Evolutionary conservation across 2,329 filamentous ascomycete species (phyloP).

Genomic region (Paraconiothyrium brasiliense): DNA sequence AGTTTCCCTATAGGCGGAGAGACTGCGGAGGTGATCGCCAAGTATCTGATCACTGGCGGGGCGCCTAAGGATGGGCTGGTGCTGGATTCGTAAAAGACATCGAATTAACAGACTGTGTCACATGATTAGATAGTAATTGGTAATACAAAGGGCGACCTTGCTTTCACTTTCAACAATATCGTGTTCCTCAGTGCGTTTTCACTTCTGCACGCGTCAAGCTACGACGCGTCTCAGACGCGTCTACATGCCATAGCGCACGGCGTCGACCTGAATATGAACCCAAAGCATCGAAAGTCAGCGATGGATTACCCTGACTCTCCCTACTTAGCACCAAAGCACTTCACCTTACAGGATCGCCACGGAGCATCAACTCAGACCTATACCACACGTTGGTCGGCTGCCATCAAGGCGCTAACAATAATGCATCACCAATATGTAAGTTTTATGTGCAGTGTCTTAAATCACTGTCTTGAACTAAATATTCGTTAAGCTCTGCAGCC

Average conservation of each 20-base stretch:
- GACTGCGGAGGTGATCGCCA: constrained; percentile 42
- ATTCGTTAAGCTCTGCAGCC: background rate
- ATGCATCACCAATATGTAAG: background rate
- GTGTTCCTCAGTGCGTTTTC: background rate
- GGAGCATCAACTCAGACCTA: background rate
- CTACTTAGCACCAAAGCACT: background rate
- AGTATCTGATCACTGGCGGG: constrained; percentile 48
- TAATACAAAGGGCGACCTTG: background rate
- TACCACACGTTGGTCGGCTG: background rate
- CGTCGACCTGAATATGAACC: background rate
- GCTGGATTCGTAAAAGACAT: constrained; percentile 10
- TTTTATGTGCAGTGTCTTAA: background rate
- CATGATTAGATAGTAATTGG: background rate
- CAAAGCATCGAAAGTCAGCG: background rate
- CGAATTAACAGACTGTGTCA: background rate
- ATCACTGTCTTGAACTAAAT: background rate
- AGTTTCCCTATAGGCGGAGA: constrained; percentile 46
- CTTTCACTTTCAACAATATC: background rate
- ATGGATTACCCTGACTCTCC: background rate
- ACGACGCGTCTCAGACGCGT: background rate
- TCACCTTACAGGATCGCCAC: background rate
- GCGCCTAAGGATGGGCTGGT: constrained; percentile 34
- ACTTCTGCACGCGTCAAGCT: background rate
- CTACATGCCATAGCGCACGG: background rate
- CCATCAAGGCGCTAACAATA: background rate